Conservation (phyloP, 345 rosid species). For the Luvunga scandens region DNA sequence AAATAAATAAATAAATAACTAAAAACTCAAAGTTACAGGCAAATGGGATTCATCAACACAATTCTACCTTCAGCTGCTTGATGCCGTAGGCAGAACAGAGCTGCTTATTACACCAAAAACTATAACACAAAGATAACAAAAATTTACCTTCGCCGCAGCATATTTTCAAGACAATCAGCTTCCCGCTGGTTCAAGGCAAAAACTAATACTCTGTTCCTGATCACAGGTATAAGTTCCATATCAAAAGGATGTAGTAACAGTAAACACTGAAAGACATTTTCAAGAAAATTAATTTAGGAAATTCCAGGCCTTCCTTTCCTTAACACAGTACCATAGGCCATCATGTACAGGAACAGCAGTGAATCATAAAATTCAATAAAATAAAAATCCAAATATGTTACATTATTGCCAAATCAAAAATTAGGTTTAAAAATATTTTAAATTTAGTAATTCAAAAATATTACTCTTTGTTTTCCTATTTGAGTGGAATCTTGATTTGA, state of each 20-base stretch:
- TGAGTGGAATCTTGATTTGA: background rate
- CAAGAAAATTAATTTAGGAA: background rate
- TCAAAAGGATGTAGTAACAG: constrained; percentile 7
- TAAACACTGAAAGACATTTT: background rate
- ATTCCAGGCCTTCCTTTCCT: background rate
- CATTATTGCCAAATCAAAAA: background rate
- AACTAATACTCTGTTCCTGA: constrained; percentile 85
- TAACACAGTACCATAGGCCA: background rate
- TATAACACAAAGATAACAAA: background rate
- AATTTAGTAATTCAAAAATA: background rate
- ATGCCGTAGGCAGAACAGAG: background rate
- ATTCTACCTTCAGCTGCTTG: constrained; percentile 1
- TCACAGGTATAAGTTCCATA: constrained; percentile 19
- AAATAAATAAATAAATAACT: background rate
- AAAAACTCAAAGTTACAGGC: background rate
- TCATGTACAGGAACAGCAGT: background rate
- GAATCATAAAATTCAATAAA: background rate
- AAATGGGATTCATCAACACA: background rate
- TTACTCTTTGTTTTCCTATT: background rate
- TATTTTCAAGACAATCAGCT: constrained; percentile 84
- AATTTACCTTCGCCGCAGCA: constrained; percentile 61
- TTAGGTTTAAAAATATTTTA: too few species aligned
- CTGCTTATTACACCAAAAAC: background rate
- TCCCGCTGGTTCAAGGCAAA: constrained; percentile 93
- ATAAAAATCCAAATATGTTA: background rate